Percentiles rank a stretch among this genome's conserved stretches.
Evolutionary conservation across 768 basidiomycete genomes (phyloP).

Genomic region (Hirschioporus abietinus): DNA sequence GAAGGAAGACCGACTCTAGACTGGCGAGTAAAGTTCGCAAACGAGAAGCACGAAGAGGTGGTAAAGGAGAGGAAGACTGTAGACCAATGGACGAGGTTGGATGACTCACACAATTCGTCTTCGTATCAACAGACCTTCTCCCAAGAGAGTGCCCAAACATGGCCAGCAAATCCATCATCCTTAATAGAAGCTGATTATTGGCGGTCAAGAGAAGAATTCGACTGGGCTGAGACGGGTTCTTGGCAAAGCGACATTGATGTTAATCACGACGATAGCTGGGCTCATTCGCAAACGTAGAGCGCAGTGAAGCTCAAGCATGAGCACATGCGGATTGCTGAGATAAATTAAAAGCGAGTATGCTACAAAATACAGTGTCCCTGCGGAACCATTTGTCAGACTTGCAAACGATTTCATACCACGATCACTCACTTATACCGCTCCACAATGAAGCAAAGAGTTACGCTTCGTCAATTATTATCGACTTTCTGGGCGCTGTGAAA

Average conservation of each 20-base stretch:
- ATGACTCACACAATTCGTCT: not conserved
- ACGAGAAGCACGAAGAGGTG: not conserved
- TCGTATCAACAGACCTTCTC: not conserved
- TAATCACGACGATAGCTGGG: not conserved
- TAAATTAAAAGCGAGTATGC: not conserved
- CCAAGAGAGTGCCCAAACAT: not conserved
- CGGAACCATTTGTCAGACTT: not conserved
- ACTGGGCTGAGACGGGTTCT: not conserved
- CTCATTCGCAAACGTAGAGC: not conserved
- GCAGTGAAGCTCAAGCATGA: not conserved
- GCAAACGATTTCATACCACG: not conserved
- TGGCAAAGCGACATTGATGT: not conserved
- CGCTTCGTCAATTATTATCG: not conserved
- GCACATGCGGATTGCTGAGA: not conserved
- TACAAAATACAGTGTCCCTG: not conserved
- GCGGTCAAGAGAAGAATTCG: not conserved
- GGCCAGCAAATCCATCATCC: not conserved
- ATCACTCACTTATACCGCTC: not conserved
- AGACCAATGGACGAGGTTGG: not conserved
- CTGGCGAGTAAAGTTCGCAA: not conserved
- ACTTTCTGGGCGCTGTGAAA: conserved; percentile 29
- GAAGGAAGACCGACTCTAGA: not conserved
- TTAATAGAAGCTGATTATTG: not conserved
- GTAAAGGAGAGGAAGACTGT: not conserved
- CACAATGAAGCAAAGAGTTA: not conserved